Evolutionary conservation across 345 rosid genomes (phyloP), one percentile per base, ranked within the genome.

Genomic region (Jatropha curcas): DNA sequence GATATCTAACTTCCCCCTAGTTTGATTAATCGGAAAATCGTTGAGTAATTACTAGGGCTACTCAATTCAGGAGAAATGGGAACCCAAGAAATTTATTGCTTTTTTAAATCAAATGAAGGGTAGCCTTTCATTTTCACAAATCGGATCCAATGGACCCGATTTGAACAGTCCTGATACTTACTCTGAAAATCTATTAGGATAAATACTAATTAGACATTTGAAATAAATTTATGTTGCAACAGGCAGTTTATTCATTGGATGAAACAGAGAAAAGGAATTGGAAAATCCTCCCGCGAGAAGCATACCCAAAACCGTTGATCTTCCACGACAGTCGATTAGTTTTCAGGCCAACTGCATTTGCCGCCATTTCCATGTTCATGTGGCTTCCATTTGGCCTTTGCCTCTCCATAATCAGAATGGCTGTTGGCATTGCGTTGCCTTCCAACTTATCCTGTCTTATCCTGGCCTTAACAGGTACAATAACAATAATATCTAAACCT

Each of bases 271-370:
- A 88, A 66, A 77, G 79, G 71, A 81, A 65, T 70, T 90, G 96
- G 94, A 82, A 71, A 74, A 65, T 63, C 30, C 86, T 90, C 56
- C 81, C 85, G 19, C 71, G 76, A 66, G 75, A 72, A 17, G 78
- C 63, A 46, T 85, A 88, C 83, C 87, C 88, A 13, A 88, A 84
- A 51, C 89, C 94, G 64, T 74, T 90, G 17, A 79, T 90, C 28
- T 92, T 92, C 74, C 98, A 92, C 34, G 98, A 92, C 56, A 90
- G 96, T 13, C 80, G 98, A 69, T 78, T 92, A n/a, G 91, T 88
- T 33, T 74, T 86, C 28, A 85, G 66, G 56, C 98, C 94, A 50
- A 82, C 85, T 30, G 82, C 80, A 27, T 25, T 68, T 25, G 75
- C 84, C 71, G 67, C 91, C 25, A 59, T 92, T 11, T 78, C 82